Base-by-base conservation (phyloP, 495 filamentous ascomycete genomes). In the Platismatia glauca region DNA sequence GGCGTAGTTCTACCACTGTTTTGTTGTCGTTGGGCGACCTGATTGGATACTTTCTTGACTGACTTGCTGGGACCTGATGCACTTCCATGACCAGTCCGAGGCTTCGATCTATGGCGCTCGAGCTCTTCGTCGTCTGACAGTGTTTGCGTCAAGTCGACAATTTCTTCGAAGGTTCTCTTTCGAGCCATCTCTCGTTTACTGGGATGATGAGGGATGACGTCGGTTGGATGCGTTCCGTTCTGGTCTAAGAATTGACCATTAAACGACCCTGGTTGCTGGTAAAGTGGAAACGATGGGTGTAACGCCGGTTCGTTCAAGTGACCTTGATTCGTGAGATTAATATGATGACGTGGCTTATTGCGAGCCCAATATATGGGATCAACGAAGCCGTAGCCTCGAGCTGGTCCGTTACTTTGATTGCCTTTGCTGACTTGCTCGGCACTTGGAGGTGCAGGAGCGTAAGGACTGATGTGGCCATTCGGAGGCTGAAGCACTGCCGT, bases 91-190 rank as follows among this genome's bases (percentile, higher is more conserved):
- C 61, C 57, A 34, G 48, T 7, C 34, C 65, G 65, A 11, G 60
- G 55, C 50, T 55, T 55, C 43, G 57, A 59, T 46, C 38, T 61
- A 52, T 50, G 63, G 18, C 60, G 63, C 41, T 71, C 62, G 39
- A 53, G 50, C 27, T 53, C 50, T 20, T 80, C 78, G 7, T 82
- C 77, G 57, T 79, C 77, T 20, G 70, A 72, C 9, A 75, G 43
- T 22, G 8, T 31, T 22, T 63, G 61, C 0, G 77, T 78, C 29
- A 83, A 67, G 65, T 82, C 80, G 22, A 81, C 75, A 41, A 83
- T 70, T 20, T 82, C 79, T 24, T 64, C 70, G 58, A 82, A 81
- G 29, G 65, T 73, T 57, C 78, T 66, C 62, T 82, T 82, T 50
- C 74, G 68, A 9, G 79, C 77, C 57, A 65, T 56, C 41, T 70